Percentiles rank a stretch among this genome's conserved stretches.
phyloP scores from a whole-genome alignment of 2,329 filamentous ascomycete genomes.

The Calonectria pseudoreteaudii region DNA sequence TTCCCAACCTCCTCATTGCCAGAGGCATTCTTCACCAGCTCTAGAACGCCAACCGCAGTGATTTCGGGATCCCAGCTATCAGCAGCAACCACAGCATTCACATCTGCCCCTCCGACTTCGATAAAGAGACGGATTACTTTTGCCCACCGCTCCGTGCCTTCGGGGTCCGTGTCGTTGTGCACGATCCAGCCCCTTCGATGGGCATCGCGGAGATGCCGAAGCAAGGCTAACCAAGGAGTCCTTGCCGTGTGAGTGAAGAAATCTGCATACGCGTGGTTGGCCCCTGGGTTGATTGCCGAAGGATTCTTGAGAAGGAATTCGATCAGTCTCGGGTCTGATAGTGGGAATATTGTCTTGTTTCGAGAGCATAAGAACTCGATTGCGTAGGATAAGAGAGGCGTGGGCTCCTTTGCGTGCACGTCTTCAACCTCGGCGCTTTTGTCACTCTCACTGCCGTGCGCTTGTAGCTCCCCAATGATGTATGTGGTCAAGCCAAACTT shows the following conservation, averaged over 20 bases:
- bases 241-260: constrained; percentile 35
- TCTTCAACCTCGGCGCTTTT: not conserved
- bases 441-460: not conserved
- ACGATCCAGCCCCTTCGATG: constrained; percentile 46
- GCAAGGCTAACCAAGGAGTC: constrained; percentile 46
- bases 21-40: constrained; percentile 43
- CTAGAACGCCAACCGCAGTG: constrained; percentile 42
- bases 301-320: constrained; percentile 36
- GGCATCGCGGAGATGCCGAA: constrained; percentile 47
- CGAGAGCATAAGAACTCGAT: constrained; percentile 50
- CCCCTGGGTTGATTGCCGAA: constrained; percentile 30
- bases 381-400: constrained; percentile 48
- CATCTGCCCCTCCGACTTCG: constrained; percentile 41
- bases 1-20: constrained; percentile 31
- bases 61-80: constrained; percentile 47
- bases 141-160: constrained; percentile 46
- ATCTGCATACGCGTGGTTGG: constrained; percentile 35
- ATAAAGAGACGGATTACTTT: constrained; percentile 43
- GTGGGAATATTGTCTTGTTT: constrained; percentile 49
- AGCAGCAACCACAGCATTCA: constrained; percentile 37
- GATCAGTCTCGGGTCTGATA: constrained; percentile 45
- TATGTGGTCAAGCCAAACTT: constrained; percentile 49
- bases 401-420: constrained; percentile 26
- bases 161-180: constrained; percentile 41
- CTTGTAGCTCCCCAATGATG: constrained; percentile 38